Percentiles rank a stretch among this genome's conserved stretches.
These are phyloP conservation scores for Gracilaria domingensis DNA, from an alignment of 23 red algal genomes.

Conservation along the genomic window DNA sequence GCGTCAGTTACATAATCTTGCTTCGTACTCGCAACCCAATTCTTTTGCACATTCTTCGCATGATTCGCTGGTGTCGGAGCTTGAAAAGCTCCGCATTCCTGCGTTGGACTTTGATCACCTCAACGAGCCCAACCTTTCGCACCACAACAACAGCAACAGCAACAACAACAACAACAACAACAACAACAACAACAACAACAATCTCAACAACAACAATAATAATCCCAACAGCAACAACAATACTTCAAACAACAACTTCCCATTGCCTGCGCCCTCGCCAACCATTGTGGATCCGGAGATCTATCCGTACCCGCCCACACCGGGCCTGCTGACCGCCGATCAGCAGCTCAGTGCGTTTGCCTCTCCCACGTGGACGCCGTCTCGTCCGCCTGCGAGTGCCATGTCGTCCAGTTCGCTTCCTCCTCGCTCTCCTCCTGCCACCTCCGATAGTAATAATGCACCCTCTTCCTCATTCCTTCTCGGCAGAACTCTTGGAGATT, in stretches of 20 bases:
- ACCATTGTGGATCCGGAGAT: conserved; percentile 68
- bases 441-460: background rate
- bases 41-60: background rate
- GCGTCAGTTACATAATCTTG: background rate
- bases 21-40: background rate
- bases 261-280: conserved; percentile 48
- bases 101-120: conserved; percentile 58
- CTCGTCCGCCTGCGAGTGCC: conserved; percentile 3
- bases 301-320: conserved; percentile 55
- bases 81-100: conserved; percentile 49
- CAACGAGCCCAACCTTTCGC: conserved; percentile 14
- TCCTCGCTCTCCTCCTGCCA: conserved; percentile 41
- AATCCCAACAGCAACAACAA: background rate
- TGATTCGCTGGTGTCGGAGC: conserved; percentile 35
- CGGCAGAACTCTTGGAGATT: conserved; percentile 23
- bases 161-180: conserved; percentile 23
- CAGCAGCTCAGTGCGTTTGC: conserved; percentile 48
- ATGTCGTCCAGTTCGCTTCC: conserved; percentile 42
- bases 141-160: background rate
- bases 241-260: background rate
- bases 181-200: conserved; percentile 28
- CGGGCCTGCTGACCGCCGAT: conserved; percentile 36
- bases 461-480: conserved; percentile 25
- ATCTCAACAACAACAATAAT: background rate
- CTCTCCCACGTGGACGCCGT: conserved; percentile 55